Evolutionary conservation across 495 filamentous ascomycete species (phyloP).

Genomic region (Choiromyces venosus): DNA sequence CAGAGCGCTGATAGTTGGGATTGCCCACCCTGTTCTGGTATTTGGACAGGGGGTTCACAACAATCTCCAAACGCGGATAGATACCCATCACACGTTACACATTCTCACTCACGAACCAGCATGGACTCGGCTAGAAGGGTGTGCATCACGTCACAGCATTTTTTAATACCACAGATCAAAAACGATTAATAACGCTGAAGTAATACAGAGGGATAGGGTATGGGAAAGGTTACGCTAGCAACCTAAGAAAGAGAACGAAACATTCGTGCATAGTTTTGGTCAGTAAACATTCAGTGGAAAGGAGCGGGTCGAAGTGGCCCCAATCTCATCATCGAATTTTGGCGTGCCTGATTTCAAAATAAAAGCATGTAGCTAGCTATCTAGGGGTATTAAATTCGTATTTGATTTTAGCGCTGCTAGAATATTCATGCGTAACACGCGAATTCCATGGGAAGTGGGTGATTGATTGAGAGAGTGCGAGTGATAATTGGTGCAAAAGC

Average conservation of each 20-base stretch:
- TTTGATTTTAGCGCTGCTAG: not conserved
- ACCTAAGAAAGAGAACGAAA: too few relatives aligned
- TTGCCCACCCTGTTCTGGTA: too few relatives aligned
- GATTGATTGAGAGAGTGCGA: not conserved
- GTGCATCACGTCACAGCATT: not conserved
- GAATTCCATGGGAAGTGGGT: too few relatives aligned
- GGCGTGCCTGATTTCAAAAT: not conserved
- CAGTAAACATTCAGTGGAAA: not conserved
- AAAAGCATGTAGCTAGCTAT: not conserved
- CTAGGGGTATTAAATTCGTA: too few relatives aligned
- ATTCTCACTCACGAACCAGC: not conserved
- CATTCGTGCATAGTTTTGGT: too few relatives aligned
- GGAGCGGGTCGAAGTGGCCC: not conserved
- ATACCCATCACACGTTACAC: not conserved
- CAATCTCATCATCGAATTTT: not conserved
- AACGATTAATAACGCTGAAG: not conserved
- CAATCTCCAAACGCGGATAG: not conserved
- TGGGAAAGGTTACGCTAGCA: too few relatives aligned
- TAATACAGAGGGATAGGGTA: not conserved
- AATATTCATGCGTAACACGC: not conserved
- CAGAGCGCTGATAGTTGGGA: not conserved
- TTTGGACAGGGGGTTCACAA: not conserved
- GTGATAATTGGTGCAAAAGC: not conserved
- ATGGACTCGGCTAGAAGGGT: not conserved
- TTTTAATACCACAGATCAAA: not conserved